These are phyloP conservation scores for Pisolithus tinctorius DNA, from an alignment of 768 basidiomycete genomes.

Conservation along the genomic window DNA sequence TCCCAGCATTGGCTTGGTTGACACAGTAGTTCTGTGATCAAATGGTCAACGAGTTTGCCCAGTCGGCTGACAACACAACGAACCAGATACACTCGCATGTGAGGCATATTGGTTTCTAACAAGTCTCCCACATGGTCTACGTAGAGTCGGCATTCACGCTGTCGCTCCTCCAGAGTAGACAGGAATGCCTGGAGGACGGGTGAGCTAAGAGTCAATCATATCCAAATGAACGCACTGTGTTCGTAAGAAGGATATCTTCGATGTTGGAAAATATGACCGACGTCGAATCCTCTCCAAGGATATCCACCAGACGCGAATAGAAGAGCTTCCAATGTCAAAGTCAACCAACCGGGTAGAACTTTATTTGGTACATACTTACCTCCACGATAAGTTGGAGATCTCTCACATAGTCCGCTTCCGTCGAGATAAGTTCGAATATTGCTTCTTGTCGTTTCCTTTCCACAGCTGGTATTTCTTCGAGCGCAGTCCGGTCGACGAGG, in stretches of 20 bases:
- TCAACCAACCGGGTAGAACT: conserved; percentile 1
- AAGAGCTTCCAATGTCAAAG: conserved; percentile 50
- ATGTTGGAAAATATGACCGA: conserved; percentile 88
- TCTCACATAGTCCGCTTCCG: conserved; percentile 85
- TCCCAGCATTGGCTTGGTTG: conserved; percentile 76
- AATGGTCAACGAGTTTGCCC: background rate
- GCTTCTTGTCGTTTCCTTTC: conserved; percentile 92
- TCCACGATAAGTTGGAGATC: conserved; percentile 90
- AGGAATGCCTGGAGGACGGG: conserved; percentile 55
- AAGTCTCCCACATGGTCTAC: conserved; percentile 86
- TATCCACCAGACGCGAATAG: conserved; percentile 68
- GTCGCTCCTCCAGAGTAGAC: conserved; percentile 85
- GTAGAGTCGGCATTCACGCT: conserved; percentile 88
- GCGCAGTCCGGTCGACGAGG: conserved; percentile 74
- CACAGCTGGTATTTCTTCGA: conserved; percentile 68
- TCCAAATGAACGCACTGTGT: conserved; percentile 51
- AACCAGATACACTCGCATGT: conserved; percentile 79
- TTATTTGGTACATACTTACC: conserved; percentile 35
- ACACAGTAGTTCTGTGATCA: conserved; percentile 73
- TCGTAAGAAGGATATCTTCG: conserved; percentile 85
- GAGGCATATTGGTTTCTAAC: conserved; percentile 62
- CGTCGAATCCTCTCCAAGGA: conserved; percentile 71
- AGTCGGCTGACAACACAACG: conserved; percentile 12
- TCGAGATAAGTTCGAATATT: conserved; percentile 91
- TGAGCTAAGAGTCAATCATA: background rate